Evolutionary conservation across 2,329 filamentous ascomycete species (phyloP), one percentile per base, ranked within the genome.

Genomic region (Stachybotrys chlorohalonatus): DNA sequence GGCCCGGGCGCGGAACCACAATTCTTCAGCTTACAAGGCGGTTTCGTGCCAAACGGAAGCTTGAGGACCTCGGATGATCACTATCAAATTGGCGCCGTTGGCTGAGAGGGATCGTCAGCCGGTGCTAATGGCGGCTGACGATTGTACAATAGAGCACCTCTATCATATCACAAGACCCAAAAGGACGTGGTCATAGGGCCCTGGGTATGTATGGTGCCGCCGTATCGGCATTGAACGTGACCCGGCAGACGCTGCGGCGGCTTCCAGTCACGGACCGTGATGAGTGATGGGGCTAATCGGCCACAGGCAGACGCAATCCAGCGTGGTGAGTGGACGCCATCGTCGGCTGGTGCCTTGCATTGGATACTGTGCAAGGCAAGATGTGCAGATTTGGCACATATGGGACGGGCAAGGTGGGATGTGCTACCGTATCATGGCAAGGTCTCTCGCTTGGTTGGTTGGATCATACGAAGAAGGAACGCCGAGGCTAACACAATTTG

Each of bases 341-440:
- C 49, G 31, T 51, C 58, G 54, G 53, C 58, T 54, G 57, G 62
- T 64, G 60, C 62, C 62, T 64, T 64, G 59, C 62, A 64, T 64
- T 62, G 62, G 57, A 55, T 53, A 51, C 55, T 42, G 36, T 13
- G 36, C 36, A 42, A 42, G 36, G 36, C 9, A 42, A 42, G 36
- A 42, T 42, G 36, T 42, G 36, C 36, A 42, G 36, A 42, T 42
- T 42, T 9, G 36, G 5, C 36, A 42, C 8, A 42, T 2, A 9
- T 42, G 36, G 36, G 36, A 42, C 36, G 36, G 36, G 36, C 36
- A 39, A 7, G 36, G 36, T 39, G 36, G 36, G 36, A 39, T 39
- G 36, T n/a, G n/a, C n/a, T 24, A 24, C 24, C 24, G 24, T 24
- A 24, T 24, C 24, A 24, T 24, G 24, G 24, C 24, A 24, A 24